Evolutionary conservation across 805 yeast genomes (phyloP), one percentile per base, ranked within the genome.

Genomic region (Pichia sporocuriosa): DNA sequence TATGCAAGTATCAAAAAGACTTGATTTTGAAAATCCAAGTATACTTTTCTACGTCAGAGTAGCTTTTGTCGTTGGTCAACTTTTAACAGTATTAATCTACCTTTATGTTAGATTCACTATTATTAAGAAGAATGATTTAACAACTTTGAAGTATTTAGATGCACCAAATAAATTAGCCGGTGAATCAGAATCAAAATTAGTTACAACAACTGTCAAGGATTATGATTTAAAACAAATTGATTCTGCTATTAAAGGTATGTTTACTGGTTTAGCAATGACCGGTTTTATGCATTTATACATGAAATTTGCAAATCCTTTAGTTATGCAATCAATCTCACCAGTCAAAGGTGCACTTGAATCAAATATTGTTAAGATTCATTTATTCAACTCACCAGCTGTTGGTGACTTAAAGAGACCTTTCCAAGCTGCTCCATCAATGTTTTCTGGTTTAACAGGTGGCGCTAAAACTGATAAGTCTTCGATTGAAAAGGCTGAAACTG

Each of bases 341-440:
- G 69, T 93, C 56, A 93, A 93, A 77, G 70, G 84, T 54, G 95
- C 95, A 35, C 67, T 87, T 43, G 97, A 93, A 70, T 69, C 85
- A 58, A 88, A 88, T 69, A 78, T 87, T 53, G 95, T 90, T 55
- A 80, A 86, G 72, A 86, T 93, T 65, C 96, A 93, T 65, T 58
- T 93, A 44, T 84, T 84, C 56, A 88, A 88, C 53, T 69, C 75
- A 57, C 75, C 89, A 30, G 93, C 96, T 21, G 55, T 75, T 37
- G 97, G 96, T 53, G 96, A 84, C 56, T 78, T 88, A 67, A 86
- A 87, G 77, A 85, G 98, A 73, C 98, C 98, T 35, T 93, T 93
- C 81, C 85, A 85, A 73, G 79, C 89, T 45, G 78, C 88, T 39
- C 57, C 55, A 27, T 79, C 90, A 35, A 63, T 90, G 68, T 78